phyloP scores from a whole-genome alignment of 495 filamentous ascomycete species.

The Penicillium macrosclerotiorum region DNA sequence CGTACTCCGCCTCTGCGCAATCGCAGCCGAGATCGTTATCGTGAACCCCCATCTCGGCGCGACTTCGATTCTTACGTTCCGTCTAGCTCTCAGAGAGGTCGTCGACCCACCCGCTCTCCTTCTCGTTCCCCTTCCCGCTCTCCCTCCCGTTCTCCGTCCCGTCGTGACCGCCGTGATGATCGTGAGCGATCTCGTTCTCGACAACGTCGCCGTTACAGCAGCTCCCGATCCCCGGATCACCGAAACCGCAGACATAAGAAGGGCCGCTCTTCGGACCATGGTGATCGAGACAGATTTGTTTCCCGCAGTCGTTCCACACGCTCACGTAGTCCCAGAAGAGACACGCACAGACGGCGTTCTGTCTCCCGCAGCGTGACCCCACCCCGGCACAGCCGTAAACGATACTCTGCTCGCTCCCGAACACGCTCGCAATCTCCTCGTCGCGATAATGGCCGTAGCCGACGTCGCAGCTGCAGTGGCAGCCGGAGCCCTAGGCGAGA shows the following conservation, averaged over 20 bases:
- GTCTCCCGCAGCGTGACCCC: constrained; percentile 47
- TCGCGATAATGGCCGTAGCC: constrained; percentile 19
- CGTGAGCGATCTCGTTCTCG: not conserved
- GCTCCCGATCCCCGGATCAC: constrained; percentile 39
- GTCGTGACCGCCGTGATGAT: constrained; percentile 22
- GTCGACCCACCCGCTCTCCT: constrained; percentile 33
- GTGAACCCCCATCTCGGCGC: constrained; percentile 50
- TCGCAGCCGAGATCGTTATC: constrained; percentile 51
- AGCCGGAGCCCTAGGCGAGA: constrained; percentile 36
- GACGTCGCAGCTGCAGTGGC: not conserved
- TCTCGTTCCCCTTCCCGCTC: constrained; percentile 38
- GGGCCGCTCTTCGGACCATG: constrained; percentile 43
- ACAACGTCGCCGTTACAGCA: constrained; percentile 37
- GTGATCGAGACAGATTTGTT: constrained; percentile 53
- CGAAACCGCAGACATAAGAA: constrained; percentile 34
- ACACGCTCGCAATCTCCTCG: constrained; percentile 28
- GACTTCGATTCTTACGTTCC: constrained; percentile 61
- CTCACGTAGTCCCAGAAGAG: constrained; percentile 64
- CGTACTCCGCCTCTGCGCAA: constrained; percentile 62
- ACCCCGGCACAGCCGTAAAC: constrained; percentile 26
- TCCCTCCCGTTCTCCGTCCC: constrained; percentile 19
- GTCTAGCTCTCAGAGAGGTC: constrained; percentile 32
- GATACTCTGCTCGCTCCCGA: constrained; percentile 46
- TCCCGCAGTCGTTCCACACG: constrained; percentile 51
- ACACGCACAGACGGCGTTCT: constrained; percentile 41